Evolutionary conservation across 2,329 filamentous ascomycete genomes (phyloP).

Genomic region (Colletotrichum shisoi): DNA sequence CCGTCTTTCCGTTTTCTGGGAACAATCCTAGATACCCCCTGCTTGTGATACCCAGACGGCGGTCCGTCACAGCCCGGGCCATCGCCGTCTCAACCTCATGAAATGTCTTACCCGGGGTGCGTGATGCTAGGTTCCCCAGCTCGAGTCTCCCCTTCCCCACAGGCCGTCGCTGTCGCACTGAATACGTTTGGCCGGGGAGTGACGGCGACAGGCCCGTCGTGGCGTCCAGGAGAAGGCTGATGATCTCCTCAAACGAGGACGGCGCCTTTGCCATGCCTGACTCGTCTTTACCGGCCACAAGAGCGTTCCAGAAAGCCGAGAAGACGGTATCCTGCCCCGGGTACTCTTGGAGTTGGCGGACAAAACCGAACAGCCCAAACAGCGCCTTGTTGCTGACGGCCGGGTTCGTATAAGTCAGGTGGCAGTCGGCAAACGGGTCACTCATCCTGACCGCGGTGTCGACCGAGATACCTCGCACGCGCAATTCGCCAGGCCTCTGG

Average conservation of each 20-base stretch:
- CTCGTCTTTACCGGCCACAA: conserved; percentile 15
- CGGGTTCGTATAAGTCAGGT: conserved; percentile 43
- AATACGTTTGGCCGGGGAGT: conserved; percentile 12
- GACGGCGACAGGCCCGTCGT: conserved; percentile 15
- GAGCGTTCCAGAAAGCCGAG: conserved; percentile 16
- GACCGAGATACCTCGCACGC: neutral
- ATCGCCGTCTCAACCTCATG: neutral
- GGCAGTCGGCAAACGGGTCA: neutral
- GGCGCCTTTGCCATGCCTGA: conserved; percentile 6
- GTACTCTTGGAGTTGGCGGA: neutral
- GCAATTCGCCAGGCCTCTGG: neutral
- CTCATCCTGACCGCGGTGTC: neutral
- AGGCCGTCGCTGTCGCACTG: conserved; percentile 11
- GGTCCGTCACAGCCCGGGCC: conserved; percentile 12
- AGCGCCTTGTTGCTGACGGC: neutral
- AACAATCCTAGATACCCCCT: conserved; percentile 13
- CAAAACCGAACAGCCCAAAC: neutral
- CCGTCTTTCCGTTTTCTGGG: conserved; percentile 21
- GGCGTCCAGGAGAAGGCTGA: conserved; percentile 23
- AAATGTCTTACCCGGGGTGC: neutral
- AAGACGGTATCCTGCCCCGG: neutral
- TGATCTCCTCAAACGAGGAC: conserved; percentile 6
- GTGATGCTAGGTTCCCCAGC: neutral
- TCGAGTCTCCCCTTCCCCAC: conserved; percentile 12
- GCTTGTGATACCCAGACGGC: neutral